Conservation (phyloP, 805 yeast species). For the Barnettozyma sp. region DNA sequence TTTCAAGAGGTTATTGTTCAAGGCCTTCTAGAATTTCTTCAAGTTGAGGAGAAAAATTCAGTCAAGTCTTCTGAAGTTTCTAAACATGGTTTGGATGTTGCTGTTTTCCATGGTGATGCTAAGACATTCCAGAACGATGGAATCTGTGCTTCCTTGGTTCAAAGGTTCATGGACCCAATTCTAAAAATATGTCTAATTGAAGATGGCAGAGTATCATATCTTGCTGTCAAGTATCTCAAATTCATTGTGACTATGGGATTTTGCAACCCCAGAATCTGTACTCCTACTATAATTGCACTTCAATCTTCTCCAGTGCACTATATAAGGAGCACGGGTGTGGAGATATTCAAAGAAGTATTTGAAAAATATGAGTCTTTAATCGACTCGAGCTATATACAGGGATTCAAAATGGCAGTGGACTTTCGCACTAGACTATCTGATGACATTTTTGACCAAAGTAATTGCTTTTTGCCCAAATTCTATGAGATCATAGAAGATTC, state of each 20-base stretch:
- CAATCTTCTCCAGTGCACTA: slow-evolving; percentile 43
- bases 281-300: slow-evolving; percentile 65
- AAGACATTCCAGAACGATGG: slow-evolving; percentile 52
- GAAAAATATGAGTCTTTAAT: slow-evolving; percentile 67
- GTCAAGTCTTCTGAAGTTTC: slow-evolving; percentile 35
- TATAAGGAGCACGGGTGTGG: slow-evolving; percentile 42
- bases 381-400: slow-evolving; percentile 58
- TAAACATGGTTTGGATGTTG: slow-evolving; percentile 30
- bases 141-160: slow-evolving; percentile 65
- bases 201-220: slow-evolving; percentile 39
- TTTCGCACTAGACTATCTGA: slow-evolving; percentile 31
- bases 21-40: slow-evolving; percentile 52
- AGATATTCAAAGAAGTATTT: slow-evolving; percentile 47
- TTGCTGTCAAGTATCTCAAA: slow-evolving; percentile 49
- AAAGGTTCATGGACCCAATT: slow-evolving; percentile 47
- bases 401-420: slow-evolving; percentile 46
- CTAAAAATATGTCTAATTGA: slow-evolving; percentile 42
- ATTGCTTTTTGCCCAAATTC: slow-evolving; percentile 32
- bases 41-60: slow-evolving; percentile 45
- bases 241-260: slow-evolving; percentile 57
- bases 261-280: slow-evolving; percentile 65
- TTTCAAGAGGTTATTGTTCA: slow-evolving; percentile 47
- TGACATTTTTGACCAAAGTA: slow-evolving; percentile 25
- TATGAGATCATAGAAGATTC: slow-evolving; percentile 37
- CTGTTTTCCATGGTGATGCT: slow-evolving; percentile 49